Conservation (phyloP, 306 rosid species). For the Oemleria cerasiformis region DNA sequence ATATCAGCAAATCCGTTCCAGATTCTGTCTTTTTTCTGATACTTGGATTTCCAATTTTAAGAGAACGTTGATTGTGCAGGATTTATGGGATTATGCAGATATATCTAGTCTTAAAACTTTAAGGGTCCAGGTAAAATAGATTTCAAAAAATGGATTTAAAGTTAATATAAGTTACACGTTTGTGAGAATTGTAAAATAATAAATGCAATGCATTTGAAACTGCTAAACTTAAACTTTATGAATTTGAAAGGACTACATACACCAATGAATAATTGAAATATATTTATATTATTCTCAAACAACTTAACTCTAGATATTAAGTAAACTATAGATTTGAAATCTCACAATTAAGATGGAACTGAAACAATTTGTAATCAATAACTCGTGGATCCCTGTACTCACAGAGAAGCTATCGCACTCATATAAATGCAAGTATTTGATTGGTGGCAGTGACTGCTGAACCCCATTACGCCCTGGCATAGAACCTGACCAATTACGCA, state of each 20-base stretch:
- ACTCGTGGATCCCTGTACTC: slow-evolving; percentile 27
- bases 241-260: not conserved
- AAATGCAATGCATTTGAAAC: not conserved
- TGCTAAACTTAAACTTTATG: not conserved
- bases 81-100: slow-evolving; percentile 1
- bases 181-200: not conserved
- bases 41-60: slow-evolving; percentile 13
- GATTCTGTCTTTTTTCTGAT: not conserved
- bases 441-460: slow-evolving; percentile 63
- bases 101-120: slow-evolving; percentile 1
- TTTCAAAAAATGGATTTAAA: not conserved
- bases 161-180: not conserved
- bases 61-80: not conserved
- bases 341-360: not conserved
- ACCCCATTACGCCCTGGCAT: slow-evolving; percentile 53
- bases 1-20: not conserved
- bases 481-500: slow-evolving; percentile 67
- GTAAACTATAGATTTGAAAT: not conserved
- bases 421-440: slow-evolving; percentile 85
- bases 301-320: not conserved
- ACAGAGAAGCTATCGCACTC: slow-evolving; percentile 84
- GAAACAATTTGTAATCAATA: not conserved
- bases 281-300: not conserved
- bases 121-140: not conserved
- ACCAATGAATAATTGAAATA: not conserved